A percentile compares a stretch with the other conserved stretches of the same genome.
Conservation (phyloP, 176 grass and related monocot genomes). For the Urochloa ruziziensis region DNA sequence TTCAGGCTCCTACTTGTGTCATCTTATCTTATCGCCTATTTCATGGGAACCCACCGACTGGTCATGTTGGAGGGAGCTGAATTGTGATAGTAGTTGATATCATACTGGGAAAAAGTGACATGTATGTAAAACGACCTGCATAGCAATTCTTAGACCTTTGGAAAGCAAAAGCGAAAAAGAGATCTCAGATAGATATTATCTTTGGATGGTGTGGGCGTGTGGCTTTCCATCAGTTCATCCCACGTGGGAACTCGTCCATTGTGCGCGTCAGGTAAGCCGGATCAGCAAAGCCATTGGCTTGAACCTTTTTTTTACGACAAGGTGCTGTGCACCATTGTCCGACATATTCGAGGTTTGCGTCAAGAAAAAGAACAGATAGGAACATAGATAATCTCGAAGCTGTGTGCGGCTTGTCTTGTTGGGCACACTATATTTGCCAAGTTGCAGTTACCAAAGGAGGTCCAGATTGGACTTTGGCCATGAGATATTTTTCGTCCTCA, state of each 20-base stretch:
- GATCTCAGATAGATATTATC: conserved; percentile 36
- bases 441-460: background rate
- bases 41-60: background rate
- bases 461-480: background rate
- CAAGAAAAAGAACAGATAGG: background rate
- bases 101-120: conserved; percentile 6
- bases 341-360: background rate
- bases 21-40: conserved; percentile 19
- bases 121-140: conserved; percentile 32
- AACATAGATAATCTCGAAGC: background rate
- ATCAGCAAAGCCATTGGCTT: background rate
- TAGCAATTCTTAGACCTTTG: conserved; percentile 24
- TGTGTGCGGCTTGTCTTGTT: background rate
- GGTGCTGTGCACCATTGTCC: background rate
- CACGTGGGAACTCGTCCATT: background rate
- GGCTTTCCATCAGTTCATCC: background rate
- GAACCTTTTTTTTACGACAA: background rate
- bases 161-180: conserved; percentile 30
- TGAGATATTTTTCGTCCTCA: conserved; percentile 32
- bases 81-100: conserved; percentile 4
- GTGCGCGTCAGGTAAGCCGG: background rate
- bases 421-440: conserved; percentile 16
- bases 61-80: conserved; percentile 12
- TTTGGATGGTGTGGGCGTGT: background rate
- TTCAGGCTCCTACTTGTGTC: too few species aligned